Evolutionary conservation across 768 basidiomycete species (phyloP).

Genomic region (Podaxis carcinomalis): DNA sequence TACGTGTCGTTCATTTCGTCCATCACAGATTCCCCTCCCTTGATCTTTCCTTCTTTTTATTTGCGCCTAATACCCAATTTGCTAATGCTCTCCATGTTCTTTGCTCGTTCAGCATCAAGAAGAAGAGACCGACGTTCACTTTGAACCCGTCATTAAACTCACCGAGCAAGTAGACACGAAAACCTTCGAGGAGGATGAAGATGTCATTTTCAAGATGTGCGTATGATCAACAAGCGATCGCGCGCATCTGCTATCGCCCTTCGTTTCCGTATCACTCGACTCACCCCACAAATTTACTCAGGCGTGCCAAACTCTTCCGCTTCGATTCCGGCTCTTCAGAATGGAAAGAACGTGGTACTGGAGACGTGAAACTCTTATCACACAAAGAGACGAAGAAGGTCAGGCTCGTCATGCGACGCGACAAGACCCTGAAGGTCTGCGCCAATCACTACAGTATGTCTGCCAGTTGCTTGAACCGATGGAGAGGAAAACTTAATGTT

Average conservation of each 20-base stretch:
- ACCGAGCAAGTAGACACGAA: constrained; percentile 94
- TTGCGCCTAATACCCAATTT: not conserved
- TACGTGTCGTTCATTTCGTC: constrained; percentile 36
- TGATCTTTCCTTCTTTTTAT: not conserved
- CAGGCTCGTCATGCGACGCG: constrained; percentile 97
- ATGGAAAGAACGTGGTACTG: constrained; percentile 99
- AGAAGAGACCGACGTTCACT: constrained; percentile 86
- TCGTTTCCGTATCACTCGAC: constrained; percentile 15
- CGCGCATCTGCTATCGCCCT: constrained; percentile 31
- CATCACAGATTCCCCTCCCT: constrained; percentile 16
- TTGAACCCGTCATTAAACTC: constrained; percentile 95
- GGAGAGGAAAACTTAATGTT: not conserved
- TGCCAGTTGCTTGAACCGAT: constrained; percentile 15
- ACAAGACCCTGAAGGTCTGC: constrained; percentile 99
- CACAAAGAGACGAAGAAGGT: constrained; percentile 91
- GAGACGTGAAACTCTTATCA: constrained; percentile 87
- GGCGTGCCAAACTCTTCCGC: constrained; percentile 98
- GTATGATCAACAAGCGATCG: constrained; percentile 26
- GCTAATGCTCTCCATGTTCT: constrained; percentile 18
- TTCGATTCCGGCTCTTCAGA: constrained; percentile 75
- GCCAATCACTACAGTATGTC: constrained; percentile 90
- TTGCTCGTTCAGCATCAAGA: constrained; percentile 33
- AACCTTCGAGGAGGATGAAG: constrained; percentile 94
- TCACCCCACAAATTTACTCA: constrained; percentile 28
- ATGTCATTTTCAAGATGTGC: constrained; percentile 93